A percentile compares a stretch with the other conserved stretches of the same genome.
Conservation (phyloP, 2,329 filamentous ascomycete genomes). For the Verticillium longisporum region DNA sequence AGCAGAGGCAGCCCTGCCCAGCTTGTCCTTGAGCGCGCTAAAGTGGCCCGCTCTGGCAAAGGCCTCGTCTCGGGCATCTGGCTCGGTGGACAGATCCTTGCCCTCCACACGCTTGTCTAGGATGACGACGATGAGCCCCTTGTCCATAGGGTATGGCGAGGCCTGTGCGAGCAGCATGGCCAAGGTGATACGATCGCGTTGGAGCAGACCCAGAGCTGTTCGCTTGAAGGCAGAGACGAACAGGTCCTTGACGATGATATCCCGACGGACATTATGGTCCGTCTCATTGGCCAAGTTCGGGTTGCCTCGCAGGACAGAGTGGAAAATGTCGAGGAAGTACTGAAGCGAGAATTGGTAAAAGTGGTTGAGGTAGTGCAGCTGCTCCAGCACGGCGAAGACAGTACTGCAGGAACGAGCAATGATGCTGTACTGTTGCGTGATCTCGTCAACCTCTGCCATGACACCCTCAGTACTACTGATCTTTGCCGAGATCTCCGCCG, state of each 20-base stretch:
- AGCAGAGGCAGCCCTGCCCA: constrained; percentile 54
- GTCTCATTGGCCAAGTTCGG: constrained; percentile 62
- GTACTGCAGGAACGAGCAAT: constrained; percentile 94
- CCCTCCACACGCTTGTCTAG: constrained; percentile 72
- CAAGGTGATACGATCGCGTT: constrained; percentile 89
- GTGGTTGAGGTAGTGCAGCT: constrained; percentile 96
- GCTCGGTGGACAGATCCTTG: constrained; percentile 68
- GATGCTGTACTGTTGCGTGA: constrained; percentile 88
- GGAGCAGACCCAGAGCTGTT: constrained; percentile 85
- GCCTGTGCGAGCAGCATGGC: constrained; percentile 94
- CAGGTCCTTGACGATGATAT: constrained; percentile 84
- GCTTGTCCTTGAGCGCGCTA: constrained; percentile 62
- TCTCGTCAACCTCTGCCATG: constrained; percentile 95
- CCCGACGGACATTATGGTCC: constrained; percentile 72
- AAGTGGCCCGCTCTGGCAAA: constrained; percentile 64
- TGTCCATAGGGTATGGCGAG: constrained; percentile 94
- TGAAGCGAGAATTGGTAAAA: constrained; percentile 99
- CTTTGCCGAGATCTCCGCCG: constrained; percentile 91
- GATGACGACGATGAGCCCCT: constrained; percentile 76
- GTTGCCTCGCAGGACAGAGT: constrained; percentile 78
- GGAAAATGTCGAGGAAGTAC: constrained; percentile 97
- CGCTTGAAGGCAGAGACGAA: constrained; percentile 89
- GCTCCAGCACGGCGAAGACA: constrained; percentile 93
- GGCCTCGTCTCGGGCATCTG: constrained; percentile 58
- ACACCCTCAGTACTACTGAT: constrained; percentile 95